Evolutionary conservation across 352 stramenopile species (phyloP).

Genomic region (Hyaloperonospora arabidopsidis): DNA sequence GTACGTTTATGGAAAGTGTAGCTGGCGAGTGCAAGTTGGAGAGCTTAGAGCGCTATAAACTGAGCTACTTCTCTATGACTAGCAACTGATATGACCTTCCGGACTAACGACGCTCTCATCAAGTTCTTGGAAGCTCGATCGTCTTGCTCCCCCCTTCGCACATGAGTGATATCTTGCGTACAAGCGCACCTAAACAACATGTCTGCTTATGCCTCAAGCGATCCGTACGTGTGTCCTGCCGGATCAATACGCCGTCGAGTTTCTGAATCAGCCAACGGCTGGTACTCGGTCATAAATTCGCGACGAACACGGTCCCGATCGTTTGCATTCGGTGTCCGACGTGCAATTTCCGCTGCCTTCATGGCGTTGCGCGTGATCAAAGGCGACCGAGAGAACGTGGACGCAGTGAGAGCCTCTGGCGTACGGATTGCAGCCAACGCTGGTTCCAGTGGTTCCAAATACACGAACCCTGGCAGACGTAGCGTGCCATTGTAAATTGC

Average conservation of each 20-base stretch:
- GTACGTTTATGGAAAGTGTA: too few species aligned
- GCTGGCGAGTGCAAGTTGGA: too few species aligned
- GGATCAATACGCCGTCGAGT: conserved; percentile 59
- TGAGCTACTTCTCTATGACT: too few species aligned
- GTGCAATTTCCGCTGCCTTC: conserved; percentile 74
- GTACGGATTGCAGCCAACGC: conserved; percentile 63
- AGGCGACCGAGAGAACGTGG: conserved; percentile 58
- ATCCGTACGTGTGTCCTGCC: conserved; percentile 72
- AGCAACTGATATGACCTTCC: too few species aligned
- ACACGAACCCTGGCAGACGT: conserved; percentile 68
- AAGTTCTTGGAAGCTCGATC: too few species aligned
- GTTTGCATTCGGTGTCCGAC: conserved; percentile 67
- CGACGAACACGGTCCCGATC: conserved; percentile 75
- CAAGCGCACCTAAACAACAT: not conserved
- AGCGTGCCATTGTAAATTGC: conserved; percentile 94
- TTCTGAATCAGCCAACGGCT: conserved; percentile 54
- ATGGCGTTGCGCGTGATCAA: conserved; percentile 78
- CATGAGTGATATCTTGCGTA: too few species aligned
- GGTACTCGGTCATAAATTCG: conserved; percentile 85
- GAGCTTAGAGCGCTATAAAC: too few species aligned
- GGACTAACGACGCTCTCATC: too few species aligned
- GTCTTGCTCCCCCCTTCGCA: too few species aligned
- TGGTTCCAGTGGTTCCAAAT: conserved; percentile 65
- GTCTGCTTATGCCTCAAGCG: conserved; percentile 50
- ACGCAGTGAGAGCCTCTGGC: conserved; percentile 33